These are phyloP conservation scores for Leccinum subtestaceum DNA, from an alignment of 768 basidiomycete species.

Conservation along the genomic window DNA sequence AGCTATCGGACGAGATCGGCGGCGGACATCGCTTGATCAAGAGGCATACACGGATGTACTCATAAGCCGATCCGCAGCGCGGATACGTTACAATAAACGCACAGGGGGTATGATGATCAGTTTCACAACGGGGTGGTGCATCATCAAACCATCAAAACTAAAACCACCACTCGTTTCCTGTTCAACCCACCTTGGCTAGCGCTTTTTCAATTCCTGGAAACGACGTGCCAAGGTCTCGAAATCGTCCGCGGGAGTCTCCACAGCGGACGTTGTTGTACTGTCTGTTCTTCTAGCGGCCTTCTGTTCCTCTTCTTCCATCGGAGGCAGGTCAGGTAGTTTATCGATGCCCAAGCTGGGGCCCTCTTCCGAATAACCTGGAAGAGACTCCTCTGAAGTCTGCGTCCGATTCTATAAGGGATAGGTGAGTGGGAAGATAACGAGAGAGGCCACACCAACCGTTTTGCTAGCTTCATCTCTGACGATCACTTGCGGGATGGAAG, in stretches of 20 bases:
- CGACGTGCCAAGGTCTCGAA: conserved; percentile 75
- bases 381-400: conserved; percentile 14
- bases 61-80: conserved; percentile 3
- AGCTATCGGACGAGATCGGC: conserved; percentile 4
- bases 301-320: conserved; percentile 46
- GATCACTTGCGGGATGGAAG: conserved; percentile 31
- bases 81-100: conserved; percentile 8
- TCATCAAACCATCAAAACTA: not conserved
- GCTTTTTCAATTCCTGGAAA: conserved; percentile 86
- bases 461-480: conserved; percentile 34
- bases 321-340: conserved; percentile 51
- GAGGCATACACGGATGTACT: not conserved
- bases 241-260: conserved; percentile 51
- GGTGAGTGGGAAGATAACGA: conserved; percentile 2
- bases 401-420: conserved; percentile 8
- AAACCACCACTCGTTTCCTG: conserved; percentile 1
- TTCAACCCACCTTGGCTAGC: conserved; percentile 34
- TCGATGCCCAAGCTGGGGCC: conserved; percentile 16
- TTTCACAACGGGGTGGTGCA: conserved; percentile 3
- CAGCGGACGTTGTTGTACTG: conserved; percentile 3
- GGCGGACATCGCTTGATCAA: conserved; percentile 17
- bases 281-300: conserved; percentile 16
- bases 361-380: conserved; percentile 30
- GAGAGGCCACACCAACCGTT: conserved; percentile 36
- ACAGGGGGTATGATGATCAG: conserved; percentile 3